Base-by-base conservation (phyloP, 2,329 filamentous ascomycete species). In the Colletotrichum chlorophyti region DNA sequence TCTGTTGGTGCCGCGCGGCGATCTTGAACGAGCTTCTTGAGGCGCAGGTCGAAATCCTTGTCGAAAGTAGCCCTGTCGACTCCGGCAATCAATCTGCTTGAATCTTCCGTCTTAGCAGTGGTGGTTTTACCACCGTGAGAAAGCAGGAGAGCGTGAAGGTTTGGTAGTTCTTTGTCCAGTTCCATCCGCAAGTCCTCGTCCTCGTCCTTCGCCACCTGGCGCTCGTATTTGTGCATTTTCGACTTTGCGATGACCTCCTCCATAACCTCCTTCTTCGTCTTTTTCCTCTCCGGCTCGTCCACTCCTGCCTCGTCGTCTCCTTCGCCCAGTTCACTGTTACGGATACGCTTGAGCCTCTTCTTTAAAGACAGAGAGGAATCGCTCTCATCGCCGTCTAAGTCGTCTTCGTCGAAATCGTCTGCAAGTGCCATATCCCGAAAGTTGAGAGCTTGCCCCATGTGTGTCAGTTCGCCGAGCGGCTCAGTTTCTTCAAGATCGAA, bases 161-260 rank as follows among this genome's bases (percentile, higher is more conserved):
- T 87, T 11, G 85, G 83, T 61, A 98, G 81, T 35, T 92, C 91
- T 70, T 93, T 89, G 72, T 99, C 93, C 14, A 99, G 80, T 71
- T 93, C 87, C 58, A 88, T 88, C 58, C 93, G 84, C 51, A 97
- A 74, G 64, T 97, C 94, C 47, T 96, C 92, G 65, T 99, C 95
- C 46, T 95, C 92, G 61, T 98, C 95, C 70, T 97, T 97, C 24
- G 87, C 86, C 60, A 91, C 88, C 74, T 99, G 95, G 35, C 95
- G 87, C 76, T 98, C 93, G 69, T 94, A 93, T 32, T 97, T 98
- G 82, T 97, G 85, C 62, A 91, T 82, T 71, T 99, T 99, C 1
- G 94, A 98, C 75, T 99, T 99, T 60, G 93, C 91, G 65, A 99
- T 97, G 61, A 99, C 83, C 74, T 99, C 96, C 68, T 97, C 90